Evolutionary conservation across 148 eudicot genomes (phyloP).

Genomic region (Fagopyrum tataricum): DNA sequence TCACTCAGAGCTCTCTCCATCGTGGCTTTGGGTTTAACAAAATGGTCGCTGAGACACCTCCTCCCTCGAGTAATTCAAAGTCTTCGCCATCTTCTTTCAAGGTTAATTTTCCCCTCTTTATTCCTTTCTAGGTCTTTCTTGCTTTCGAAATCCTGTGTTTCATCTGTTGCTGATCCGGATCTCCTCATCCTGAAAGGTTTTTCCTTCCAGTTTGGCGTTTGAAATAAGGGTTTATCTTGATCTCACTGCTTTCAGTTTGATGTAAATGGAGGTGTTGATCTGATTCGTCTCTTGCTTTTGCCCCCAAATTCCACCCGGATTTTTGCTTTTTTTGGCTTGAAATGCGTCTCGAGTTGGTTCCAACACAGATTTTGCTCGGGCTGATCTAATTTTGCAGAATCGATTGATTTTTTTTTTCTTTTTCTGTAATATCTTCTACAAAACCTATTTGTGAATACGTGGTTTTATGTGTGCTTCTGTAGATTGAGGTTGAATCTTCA

Average conservation of each 20-base stretch:
- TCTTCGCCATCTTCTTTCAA: not conserved
- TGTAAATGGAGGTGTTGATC: not conserved
- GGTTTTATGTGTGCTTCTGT: not conserved
- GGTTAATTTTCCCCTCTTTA: not conserved
- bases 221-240: not conserved
- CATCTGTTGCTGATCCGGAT: not conserved
- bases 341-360: not conserved
- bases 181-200: not conserved
- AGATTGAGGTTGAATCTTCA: not conserved
- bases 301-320: not conserved
- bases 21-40: not conserved
- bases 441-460: not conserved
- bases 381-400: not conserved
- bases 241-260: not conserved
- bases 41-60: conserved; percentile 5
- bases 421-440: not conserved
- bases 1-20: conserved; percentile 4
- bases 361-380: not conserved
- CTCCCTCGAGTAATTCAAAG: conserved; percentile 8
- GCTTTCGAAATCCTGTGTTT: not conserved
- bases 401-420: not conserved
- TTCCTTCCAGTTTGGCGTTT: not conserved
- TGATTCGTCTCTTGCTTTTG: not conserved
- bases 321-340: not conserved
- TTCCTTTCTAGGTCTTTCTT: not conserved